Evolutionary conservation across 495 filamentous ascomycete genomes (phyloP), one percentile per base, ranked within the genome.

Genomic region (Aspergillus biplanus): DNA sequence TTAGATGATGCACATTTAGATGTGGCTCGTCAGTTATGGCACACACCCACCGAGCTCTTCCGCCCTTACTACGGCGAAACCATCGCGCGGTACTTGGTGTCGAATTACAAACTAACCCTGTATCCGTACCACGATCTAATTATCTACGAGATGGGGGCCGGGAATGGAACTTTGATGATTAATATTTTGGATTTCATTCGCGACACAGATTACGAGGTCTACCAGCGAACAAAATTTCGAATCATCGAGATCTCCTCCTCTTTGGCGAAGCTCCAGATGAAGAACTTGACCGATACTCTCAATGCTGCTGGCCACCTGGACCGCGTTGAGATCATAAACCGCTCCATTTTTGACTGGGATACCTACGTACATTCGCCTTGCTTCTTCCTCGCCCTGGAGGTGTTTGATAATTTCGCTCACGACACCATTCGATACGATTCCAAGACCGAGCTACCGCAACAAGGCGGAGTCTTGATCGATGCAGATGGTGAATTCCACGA

Each of bases 61-160:
- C 86, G 90, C 57, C 95, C 95, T 3, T 95, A 95, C 75, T 99
- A 99, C 73, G 96, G 95, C 61, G 93, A 98, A 79, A 90, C 96
- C 5, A 93, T 99, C 66, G 93, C 94, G 4, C 88, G 92, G 33
- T 98, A 98, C 70, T 86, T 99, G 6, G 85, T 98, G 56, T 87
- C 90, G 58, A 97, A 99, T 79, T 99, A 99, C 84, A 91, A 94
- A 73, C 85, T 97, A 69, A 91, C 90, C 32, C 86, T 92, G 27
- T 97, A 93, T 75, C 96, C 95, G 7, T 97, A 97, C 81, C 88
- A 96, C 75, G 95, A 99, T 79, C 86, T 99, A 53, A 92, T 96
- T 63, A 97, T 99, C 69, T 99, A 97, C 83, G 95, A 99, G 74
- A 93, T 99, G 87, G 95, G 95, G 21, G 95, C 95, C 52, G 95